Evolutionary conservation across 2,329 filamentous ascomycete species (phyloP).

Genomic region (Huntiella decipiens): DNA sequence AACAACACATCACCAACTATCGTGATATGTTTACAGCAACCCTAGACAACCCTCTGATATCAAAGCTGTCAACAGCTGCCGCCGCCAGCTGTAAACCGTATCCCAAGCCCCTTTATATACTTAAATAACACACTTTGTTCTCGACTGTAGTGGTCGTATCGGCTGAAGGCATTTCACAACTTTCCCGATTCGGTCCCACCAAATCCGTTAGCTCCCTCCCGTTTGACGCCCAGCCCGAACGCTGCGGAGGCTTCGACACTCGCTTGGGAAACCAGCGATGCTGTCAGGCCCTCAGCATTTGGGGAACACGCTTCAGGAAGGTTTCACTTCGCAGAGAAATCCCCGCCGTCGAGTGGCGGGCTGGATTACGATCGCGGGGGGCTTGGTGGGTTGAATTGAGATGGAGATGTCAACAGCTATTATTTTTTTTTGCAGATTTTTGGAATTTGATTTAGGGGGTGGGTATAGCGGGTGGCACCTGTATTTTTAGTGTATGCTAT

Average conservation of each 20-base stretch:
- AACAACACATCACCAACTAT: too few relatives aligned
- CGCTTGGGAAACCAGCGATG: slow-evolving; percentile 48
- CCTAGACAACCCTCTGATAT: too few relatives aligned
- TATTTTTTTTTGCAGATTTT: slow-evolving; percentile 11
- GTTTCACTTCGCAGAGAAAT: slow-evolving; percentile 53
- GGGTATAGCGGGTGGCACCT: neutral
- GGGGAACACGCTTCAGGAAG: slow-evolving; percentile 52
- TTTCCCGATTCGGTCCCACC: slow-evolving; percentile 30
- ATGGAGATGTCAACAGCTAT: slow-evolving; percentile 34
- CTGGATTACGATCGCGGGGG: slow-evolving; percentile 46
- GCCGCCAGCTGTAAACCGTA: neutral
- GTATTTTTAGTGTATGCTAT: slow-evolving; percentile 6
- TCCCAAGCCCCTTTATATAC: neutral
- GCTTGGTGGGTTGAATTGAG: slow-evolving; percentile 36
- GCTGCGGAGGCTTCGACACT: slow-evolving; percentile 43
- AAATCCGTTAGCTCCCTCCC: slow-evolving; percentile 35
- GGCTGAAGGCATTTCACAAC: slow-evolving; percentile 34
- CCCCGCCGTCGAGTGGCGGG: slow-evolving; percentile 52
- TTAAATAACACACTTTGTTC: neutral
- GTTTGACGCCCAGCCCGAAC: slow-evolving; percentile 49
- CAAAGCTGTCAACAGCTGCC: too few relatives aligned
- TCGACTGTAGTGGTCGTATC: slow-evolving; percentile 45
- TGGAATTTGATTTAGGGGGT: neutral
- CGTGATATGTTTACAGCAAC: too few relatives aligned
- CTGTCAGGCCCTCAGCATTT: slow-evolving; percentile 45